Percentiles rank a stretch among this genome's conserved stretches.
phyloP scores from a whole-genome alignment of 2,329 filamentous ascomycete species.

The Apiospora arundinis region DNA sequence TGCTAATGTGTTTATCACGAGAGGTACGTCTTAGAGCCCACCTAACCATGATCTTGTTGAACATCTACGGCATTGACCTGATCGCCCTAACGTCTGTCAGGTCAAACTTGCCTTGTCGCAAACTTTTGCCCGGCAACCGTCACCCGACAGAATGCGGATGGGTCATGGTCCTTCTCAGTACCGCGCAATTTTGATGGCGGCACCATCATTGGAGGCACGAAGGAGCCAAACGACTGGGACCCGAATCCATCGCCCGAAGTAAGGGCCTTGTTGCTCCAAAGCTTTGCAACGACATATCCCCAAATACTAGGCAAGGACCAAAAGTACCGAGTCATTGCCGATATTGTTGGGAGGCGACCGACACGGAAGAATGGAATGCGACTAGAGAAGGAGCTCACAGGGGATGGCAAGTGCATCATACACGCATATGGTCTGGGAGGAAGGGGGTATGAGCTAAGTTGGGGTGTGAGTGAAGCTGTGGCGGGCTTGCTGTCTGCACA shows the following conservation, averaged over 20 bases:
- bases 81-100: constrained; percentile 32
- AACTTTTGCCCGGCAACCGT: constrained; percentile 46
- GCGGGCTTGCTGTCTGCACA: constrained; percentile 44
- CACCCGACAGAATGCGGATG: constrained; percentile 67
- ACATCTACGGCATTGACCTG: not conserved
- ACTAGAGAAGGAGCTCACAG: constrained; percentile 55
- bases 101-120: constrained; percentile 54
- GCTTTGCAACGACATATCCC: constrained; percentile 39
- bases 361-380: constrained; percentile 56
- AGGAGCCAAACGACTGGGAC: constrained; percentile 64
- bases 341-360: constrained; percentile 54
- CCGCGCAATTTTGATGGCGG: constrained; percentile 67
- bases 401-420: constrained; percentile 43
- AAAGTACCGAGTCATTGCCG: constrained; percentile 43
- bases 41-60: too few relatives aligned
- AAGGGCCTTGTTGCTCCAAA: constrained; percentile 52
- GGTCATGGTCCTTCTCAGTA: constrained; percentile 67
- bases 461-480: constrained; percentile 63
- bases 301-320: constrained; percentile 34
- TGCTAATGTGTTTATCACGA: constrained; percentile 48
- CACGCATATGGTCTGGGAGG: constrained; percentile 68
- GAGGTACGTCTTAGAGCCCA: constrained; percentile 39
- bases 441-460: constrained; percentile 66
- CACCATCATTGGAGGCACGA: constrained; percentile 71
- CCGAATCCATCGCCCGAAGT: constrained; percentile 53